Percentiles rank a stretch among this genome's conserved stretches.
Evolutionary conservation across 331 rosid genomes (phyloP).

Genomic region (Telfairia occidentalis): DNA sequence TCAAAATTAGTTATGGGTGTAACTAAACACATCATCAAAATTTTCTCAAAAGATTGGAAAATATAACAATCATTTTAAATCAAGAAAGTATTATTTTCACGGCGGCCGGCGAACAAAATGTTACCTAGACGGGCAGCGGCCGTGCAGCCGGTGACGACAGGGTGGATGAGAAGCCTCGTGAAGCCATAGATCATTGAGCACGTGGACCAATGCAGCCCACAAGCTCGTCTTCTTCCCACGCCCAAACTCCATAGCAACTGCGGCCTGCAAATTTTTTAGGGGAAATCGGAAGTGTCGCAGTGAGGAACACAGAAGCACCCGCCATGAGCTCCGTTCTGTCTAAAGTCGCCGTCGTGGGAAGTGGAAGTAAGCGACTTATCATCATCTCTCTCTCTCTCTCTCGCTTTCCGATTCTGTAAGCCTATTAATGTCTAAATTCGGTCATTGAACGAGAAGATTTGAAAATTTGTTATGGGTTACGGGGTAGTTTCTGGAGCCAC

Average conservation of each 20-base stretch:
- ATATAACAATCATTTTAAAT: no score
- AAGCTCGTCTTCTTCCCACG: neutral
- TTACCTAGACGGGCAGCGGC: neutral
- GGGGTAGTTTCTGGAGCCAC: conserved; percentile 79
- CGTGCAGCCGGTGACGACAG: neutral
- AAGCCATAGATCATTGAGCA: neutral
- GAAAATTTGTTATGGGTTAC: neutral
- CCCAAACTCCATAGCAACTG: neutral
- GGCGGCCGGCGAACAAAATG: neutral
- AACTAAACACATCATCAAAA: no score
- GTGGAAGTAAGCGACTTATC: conserved; percentile 63
- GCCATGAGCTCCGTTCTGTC: conserved; percentile 33
- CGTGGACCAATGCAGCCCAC: conserved; percentile 6
- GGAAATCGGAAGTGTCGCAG: neutral
- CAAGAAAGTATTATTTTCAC: neutral
- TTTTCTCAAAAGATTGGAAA: no score
- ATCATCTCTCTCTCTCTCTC: neutral
- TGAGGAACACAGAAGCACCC: neutral
- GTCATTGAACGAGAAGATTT: neutral
- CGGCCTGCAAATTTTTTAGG: neutral
- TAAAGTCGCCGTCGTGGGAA: conserved; percentile 73
- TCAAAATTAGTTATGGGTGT: no score
- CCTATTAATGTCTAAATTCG: neutral
- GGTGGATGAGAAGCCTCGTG: neutral
- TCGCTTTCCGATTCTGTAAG: neutral